Percentiles rank a stretch among this genome's conserved stretches.
Conservation (phyloP, 306 rosid genomes). For the Luffa acutangula region DNA sequence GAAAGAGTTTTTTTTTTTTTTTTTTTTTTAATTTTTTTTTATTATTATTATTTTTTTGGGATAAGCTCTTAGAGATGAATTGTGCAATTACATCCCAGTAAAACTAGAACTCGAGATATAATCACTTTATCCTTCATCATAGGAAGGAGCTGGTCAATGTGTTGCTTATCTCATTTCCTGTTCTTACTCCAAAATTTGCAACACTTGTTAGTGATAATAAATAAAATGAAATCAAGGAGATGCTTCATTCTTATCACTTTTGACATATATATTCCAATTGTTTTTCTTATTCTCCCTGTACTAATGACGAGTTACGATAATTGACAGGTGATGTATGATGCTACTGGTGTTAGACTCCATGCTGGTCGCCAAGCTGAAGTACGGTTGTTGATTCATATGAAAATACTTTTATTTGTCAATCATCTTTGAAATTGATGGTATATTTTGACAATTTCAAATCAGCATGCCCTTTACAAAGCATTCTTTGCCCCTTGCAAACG, state of each 20-base stretch:
- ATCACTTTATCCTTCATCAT: neutral
- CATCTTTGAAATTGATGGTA: neutral
- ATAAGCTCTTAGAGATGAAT: neutral
- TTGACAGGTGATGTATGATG: conserved; percentile 44
- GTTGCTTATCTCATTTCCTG: neutral
- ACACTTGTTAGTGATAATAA: neutral
- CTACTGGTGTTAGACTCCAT: conserved; percentile 42
- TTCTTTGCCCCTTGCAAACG: neutral
- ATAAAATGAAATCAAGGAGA: neutral
- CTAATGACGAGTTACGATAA: neutral
- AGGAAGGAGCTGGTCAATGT: neutral
- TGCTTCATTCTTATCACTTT: neutral
- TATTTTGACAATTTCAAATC: neutral
- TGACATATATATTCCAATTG: neutral
- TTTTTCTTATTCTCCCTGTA: neutral
- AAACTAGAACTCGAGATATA: neutral
- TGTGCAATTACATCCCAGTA: neutral
- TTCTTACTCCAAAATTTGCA: neutral
- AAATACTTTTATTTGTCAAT: neutral
- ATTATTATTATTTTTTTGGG: too few species aligned
- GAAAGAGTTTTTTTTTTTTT: too few species aligned
- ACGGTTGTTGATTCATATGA: conserved; percentile 5
- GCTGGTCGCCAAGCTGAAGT: conserved; percentile 51
- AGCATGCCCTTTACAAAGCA: neutral
- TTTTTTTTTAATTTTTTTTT: too few species aligned